Base-by-base conservation (phyloP, 345 rosid species). In the Aurinia saxatilis region DNA sequence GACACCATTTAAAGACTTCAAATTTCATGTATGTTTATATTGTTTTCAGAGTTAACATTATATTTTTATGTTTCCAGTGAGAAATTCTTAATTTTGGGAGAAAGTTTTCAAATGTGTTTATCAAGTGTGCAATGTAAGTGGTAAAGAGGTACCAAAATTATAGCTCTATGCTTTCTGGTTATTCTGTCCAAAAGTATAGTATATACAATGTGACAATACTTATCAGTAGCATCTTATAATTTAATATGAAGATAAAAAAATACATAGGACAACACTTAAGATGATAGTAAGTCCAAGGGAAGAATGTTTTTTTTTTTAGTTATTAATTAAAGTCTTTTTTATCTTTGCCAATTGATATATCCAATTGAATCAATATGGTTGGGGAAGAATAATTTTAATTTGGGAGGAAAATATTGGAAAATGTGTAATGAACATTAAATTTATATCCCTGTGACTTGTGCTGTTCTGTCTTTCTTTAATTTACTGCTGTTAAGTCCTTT, bases 371-470 rank as follows among this genome's bases (percentile, higher is more conserved):
- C 10, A 48, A 15, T 63, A 55, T 70, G 68, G 74, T 62, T 70
- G 58, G 45, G 38, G 49, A 47, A 39, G 52, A 56, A 63, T 47
- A 50, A 54, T 48, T 52, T 25, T 13, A 39, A 47, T 30, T 17
- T 17, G 53, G 27, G 44, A 54, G 48, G 13, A 57, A 55, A 23
- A 38, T 70, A 35, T 63, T 56, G 75, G 65, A 64, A 64, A 71
- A 71, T 71, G 75, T 71, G 75, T 71, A 57, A 50, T 33, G 65
- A 57, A 64, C 70, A 71, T 48, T 71, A 49, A 71, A 13, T 2
- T n/a, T 25, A 63, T 15, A 56, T 55, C 60, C 27, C 13, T 70
- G 38, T 47, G 65, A 40, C 30, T 56, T 63, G 60, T 29, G 74
- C 69, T 63, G 57, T 55, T 63, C 64, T 70, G 74, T 55, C 74